These are phyloP conservation scores for Lumnitzera littorea DNA, from an alignment of 345 rosid genomes.

Conservation along the genomic window DNA sequence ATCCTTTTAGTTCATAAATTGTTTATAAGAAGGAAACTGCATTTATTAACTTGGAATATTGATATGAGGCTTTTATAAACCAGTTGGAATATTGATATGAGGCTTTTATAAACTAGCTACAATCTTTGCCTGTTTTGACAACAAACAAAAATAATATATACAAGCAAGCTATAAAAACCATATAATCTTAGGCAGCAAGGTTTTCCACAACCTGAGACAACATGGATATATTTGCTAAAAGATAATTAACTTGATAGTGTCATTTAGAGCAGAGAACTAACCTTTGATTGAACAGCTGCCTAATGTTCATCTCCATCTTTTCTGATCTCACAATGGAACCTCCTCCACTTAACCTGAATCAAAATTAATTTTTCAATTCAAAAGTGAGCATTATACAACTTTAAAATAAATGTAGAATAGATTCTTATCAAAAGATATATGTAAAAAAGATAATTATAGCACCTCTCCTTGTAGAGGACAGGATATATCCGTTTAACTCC, in stretches of 20 bases:
- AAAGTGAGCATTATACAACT: not conserved
- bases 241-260: not conserved
- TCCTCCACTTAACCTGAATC: conserved; percentile 45
- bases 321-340: conserved; percentile 80
- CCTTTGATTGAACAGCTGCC: conserved; percentile 46
- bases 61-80: too few relatives aligned
- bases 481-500: conserved; percentile 91
- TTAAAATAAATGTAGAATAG: too few relatives aligned
- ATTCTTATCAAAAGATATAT: not conserved
- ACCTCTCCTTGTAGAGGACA: conserved; percentile 88
- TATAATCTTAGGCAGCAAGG: too few relatives aligned
- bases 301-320: conserved; percentile 58
- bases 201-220: too few relatives aligned
- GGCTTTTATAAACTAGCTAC: too few relatives aligned
- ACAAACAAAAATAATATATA: too few relatives aligned
- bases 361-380: not conserved
- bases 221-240: not conserved
- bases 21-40: too few relatives aligned
- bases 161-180: too few relatives aligned
- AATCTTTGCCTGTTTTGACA: too few relatives aligned
- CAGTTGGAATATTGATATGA: too few relatives aligned
- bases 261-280: conserved; percentile 9
- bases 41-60: too few relatives aligned
- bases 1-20: too few relatives aligned
- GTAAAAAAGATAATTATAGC: conserved; percentile 8